Base-by-base conservation (phyloP, 345 rosid genomes). In the Camelina laxa region DNA sequence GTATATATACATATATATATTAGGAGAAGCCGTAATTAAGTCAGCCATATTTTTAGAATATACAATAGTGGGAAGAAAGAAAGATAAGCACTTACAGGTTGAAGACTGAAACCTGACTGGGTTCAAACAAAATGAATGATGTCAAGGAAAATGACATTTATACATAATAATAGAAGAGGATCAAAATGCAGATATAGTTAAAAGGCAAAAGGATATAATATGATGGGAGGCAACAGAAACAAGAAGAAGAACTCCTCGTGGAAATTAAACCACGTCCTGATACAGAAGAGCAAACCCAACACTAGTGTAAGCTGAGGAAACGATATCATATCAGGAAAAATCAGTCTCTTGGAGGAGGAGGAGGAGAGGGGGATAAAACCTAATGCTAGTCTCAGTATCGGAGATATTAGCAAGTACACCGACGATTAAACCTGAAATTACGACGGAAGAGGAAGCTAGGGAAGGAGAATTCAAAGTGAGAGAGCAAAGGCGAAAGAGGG, bases 161-260 rank as follows among this genome's bases (percentile, higher is more conserved):
- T 35, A 20, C 14, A 13, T 33, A 59, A 3, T 14, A 51, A 7
- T 6, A 8, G 36, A 33, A 58, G n/a, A 47, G 20, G 27, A 62
- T 12, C 4, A 45, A 62, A 27, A 55, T 73, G 62, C 22, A 72
- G 53, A 54, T 38, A 30, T 3, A 65, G 6, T 47, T 17, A 14
- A 11, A 36, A 45, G 60, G 75, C 54, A 30, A 67, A 67, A 68
- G 98, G 98, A 94, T 94, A 89, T 89, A 91, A 91, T 70, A 94
- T 94, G 71, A 94, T 94, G 67, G 98, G 98, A 59, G 97, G 98
- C 72, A 94, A 80, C 76, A 94, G 82, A 77, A 94, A 94, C 59
- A 94, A 83, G 81, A 94, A 91, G 88, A 94, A 94, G 65, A 94
- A 94, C 82, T 91, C 98, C 60, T 94, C 97, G 45, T 94, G 98